Conservation (phyloP, 495 filamentous ascomycete genomes). For the Rostrohypoxylon terebratum region DNA sequence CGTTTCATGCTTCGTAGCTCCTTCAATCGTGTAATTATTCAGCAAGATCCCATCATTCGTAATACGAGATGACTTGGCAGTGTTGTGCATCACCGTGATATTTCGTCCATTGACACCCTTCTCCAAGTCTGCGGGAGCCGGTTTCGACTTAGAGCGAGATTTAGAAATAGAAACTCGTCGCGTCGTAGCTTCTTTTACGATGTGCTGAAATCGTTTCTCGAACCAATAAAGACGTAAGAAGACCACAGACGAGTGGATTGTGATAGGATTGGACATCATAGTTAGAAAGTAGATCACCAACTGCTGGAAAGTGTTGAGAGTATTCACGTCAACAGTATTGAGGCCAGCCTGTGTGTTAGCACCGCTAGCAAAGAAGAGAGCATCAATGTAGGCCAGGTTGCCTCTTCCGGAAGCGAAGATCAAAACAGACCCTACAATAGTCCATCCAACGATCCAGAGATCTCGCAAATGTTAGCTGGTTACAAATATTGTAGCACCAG, state of each 20-base stretch:
- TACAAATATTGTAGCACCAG: not conserved
- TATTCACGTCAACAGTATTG: constrained; percentile 86
- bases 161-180: constrained; percentile 59
- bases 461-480: constrained; percentile 60
- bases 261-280: constrained; percentile 87
- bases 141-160: constrained; percentile 68
- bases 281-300: constrained; percentile 75
- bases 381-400: constrained; percentile 82
- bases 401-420: constrained; percentile 69
- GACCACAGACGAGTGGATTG: constrained; percentile 87
- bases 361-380: constrained; percentile 84
- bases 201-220: constrained; percentile 85
- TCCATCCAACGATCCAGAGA: constrained; percentile 78
- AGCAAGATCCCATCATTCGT: constrained; percentile 62
- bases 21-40: constrained; percentile 44
- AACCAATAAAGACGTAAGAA: constrained; percentile 97
- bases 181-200: constrained; percentile 67
- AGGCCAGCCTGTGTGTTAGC: constrained; percentile 90
- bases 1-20: constrained; percentile 25
- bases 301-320: constrained; percentile 80
- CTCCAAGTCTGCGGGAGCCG: constrained; percentile 68
- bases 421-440: constrained; percentile 78
- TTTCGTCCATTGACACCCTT: constrained; percentile 75
- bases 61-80: constrained; percentile 54
- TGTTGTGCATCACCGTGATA: constrained; percentile 78